phyloP scores from a whole-genome alignment of 805 yeast genomes.

The Crinitomyces ghanaensis region DNA sequence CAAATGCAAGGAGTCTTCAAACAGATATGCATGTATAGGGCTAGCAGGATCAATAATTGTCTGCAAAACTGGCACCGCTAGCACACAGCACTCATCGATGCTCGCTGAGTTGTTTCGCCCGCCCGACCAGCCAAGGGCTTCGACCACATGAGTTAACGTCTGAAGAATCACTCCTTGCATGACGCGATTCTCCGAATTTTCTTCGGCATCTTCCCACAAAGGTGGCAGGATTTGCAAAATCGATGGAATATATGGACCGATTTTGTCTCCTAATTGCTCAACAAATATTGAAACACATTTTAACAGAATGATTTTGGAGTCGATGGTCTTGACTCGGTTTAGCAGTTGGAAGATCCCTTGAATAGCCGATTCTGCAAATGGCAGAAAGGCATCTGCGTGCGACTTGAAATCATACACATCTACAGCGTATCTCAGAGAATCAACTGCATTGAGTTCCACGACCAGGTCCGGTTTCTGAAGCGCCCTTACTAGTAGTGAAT shows the following conservation, averaged over 20 bases:
- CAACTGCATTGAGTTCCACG: conserved; percentile 65
- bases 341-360: conserved; percentile 40
- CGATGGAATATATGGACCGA: conserved; percentile 21
- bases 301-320: conserved; percentile 64
- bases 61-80: conserved; percentile 46
- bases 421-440: conserved; percentile 53
- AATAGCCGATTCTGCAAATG: conserved; percentile 43
- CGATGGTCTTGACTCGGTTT: conserved; percentile 43
- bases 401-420: conserved; percentile 77
- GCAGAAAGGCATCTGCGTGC: conserved; percentile 52
- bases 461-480: conserved; percentile 50
- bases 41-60: conserved; percentile 53
- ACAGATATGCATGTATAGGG: conserved; percentile 41
- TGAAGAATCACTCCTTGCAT: conserved; percentile 29
- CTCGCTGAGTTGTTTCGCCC: conserved; percentile 13
- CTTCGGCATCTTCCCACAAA: conserved; percentile 65
- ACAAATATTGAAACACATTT: conserved; percentile 51
- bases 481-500: background rate
- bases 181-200: conserved; percentile 24
- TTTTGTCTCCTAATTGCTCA: conserved; percentile 22
- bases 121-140: too few species aligned
- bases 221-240: conserved; percentile 45
- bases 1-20: conserved; percentile 80
- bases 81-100: conserved; percentile 13
- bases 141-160: conserved; percentile 24